Evolutionary conservation across 1,284 basidiomycete species (phyloP), one percentile per base, ranked within the genome.

Genomic region (Phlebopus sp.): DNA sequence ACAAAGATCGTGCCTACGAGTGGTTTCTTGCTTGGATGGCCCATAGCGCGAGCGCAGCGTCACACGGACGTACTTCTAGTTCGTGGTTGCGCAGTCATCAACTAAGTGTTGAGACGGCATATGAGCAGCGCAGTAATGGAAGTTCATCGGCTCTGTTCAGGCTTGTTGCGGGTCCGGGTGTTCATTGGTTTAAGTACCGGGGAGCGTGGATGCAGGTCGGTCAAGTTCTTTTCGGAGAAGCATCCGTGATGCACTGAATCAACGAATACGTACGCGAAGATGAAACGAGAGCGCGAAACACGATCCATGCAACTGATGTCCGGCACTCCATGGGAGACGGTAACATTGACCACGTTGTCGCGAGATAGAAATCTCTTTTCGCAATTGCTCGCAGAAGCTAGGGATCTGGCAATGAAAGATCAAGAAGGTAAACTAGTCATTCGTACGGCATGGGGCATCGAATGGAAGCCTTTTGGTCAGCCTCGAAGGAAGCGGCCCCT

Each of bases 11-110:
- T 23, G 79, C 95, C 2, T 98, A 99, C 67, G 88, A 92, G 31
- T 99, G 97, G 95, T 96, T 99, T 67, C 82, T 99, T 25, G 78
- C 90, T 52, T 99, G 97, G 97, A 93, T 99, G 90, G 85, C 93
- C 2, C 79, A 78, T 50, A 79, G 82, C 59, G 68, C 78, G 36
- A 62, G 62, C 52, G 52, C 68, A 40, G 52, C 72, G 6, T 63
- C 68, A 55, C 67, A 69, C 60, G 52, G 54, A 47, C 55, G 51
- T 48, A 50, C 47, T 56, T 50, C 52, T 59, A 66, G 51, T 63
- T 68, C 81, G 21, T 84, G 85, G 77, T 70, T 87, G 49, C 78
- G 83, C 35, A 91, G 86, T 58, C 95, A 98, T 68, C 90, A 98
- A 60, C 76, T 99, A 8, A 94, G 93, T 55, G 93, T 99, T 7